Conservation (phyloP, 805 yeast species). For the Saccharomycopsis babjevae region DNA sequence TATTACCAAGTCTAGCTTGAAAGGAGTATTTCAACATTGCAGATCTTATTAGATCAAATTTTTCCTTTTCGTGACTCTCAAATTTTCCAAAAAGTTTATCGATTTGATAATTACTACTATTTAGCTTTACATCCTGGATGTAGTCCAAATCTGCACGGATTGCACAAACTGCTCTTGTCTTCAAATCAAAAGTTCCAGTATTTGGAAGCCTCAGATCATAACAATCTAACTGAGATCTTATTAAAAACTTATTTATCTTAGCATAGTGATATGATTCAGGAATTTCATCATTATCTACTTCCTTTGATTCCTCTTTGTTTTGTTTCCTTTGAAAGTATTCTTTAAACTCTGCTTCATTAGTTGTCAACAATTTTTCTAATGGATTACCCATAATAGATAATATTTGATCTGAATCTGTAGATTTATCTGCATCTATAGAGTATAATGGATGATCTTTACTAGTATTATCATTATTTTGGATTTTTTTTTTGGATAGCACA, state of each 20-base stretch:
- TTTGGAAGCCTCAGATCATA: conserved; percentile 71
- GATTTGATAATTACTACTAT: conserved; percentile 57
- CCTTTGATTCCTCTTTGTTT: background rate
- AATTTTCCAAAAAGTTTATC: conserved; percentile 47
- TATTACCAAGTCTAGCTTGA: conserved; percentile 89
- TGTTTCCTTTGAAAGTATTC: conserved; percentile 9
- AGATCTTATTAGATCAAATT: conserved; percentile 61
- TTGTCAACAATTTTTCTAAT: conserved; percentile 66
- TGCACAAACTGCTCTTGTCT: conserved; percentile 84
- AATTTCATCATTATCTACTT: background rate
- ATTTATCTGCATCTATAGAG: conserved; percentile 64
- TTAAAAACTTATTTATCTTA: conserved; percentile 50
- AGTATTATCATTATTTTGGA: conserved; percentile 18
- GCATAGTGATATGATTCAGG: conserved; percentile 61
- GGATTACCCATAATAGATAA: conserved; percentile 70
- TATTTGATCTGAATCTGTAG: conserved; percentile 55
- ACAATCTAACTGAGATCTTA: conserved; percentile 91
- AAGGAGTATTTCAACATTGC: conserved; percentile 75
- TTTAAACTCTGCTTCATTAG: conserved; percentile 41
- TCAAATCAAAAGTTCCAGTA: conserved; percentile 83
- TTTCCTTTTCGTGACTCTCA: conserved; percentile 80
- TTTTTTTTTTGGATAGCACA: conserved; percentile 38
- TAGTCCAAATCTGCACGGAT: conserved; percentile 67
- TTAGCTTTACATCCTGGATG: conserved; percentile 32
- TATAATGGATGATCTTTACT: conserved; percentile 25